Percentiles rank a stretch among this genome's conserved stretches.
phyloP scores from a whole-genome alignment of 257 asterid species.

The Salvia miltiorrhiza region DNA sequence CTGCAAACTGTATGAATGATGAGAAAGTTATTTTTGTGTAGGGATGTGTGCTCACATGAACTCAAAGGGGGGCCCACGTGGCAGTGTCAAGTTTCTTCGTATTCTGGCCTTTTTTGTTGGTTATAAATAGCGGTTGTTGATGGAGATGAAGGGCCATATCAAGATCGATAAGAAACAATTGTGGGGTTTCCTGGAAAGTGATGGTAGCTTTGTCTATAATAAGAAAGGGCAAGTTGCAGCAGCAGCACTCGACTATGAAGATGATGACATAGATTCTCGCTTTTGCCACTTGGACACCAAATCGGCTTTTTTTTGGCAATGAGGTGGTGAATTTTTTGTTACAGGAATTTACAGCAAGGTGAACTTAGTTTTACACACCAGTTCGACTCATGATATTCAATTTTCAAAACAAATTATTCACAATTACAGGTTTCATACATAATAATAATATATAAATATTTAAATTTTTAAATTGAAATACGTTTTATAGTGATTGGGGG shows the following conservation, averaged over 20 bases:
- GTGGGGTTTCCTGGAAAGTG: neutral
- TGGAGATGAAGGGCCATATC: conserved; percentile 27
- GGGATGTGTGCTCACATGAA: conserved; percentile 48
- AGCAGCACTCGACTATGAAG: neutral
- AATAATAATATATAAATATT: too few relatives aligned
- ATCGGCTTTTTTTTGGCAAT: neutral
- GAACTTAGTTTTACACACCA: too few relatives aligned
- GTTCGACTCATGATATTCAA: too few relatives aligned
- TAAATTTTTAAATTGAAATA: too few relatives aligned
- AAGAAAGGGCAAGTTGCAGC: neutral
- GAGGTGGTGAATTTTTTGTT: neutral
- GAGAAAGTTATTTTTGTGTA: conserved; percentile 14
- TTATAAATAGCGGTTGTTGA: conserved; percentile 19
- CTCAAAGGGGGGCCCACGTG: conserved; percentile 30
- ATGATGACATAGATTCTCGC: neutral
- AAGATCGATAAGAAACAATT: neutral
- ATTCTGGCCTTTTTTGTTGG: neutral
- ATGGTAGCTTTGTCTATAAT: neutral
- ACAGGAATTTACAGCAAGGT: too few relatives aligned
- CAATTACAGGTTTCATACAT: too few relatives aligned
- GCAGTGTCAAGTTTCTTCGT: conserved; percentile 7
- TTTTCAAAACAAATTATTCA: too few relatives aligned
- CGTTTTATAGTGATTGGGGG: too few relatives aligned
- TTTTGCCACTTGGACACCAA: neutral
- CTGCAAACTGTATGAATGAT: neutral